Base-by-base conservation (phyloP, 176 grass and related monocot genomes). In the Cenchrus americanus region DNA sequence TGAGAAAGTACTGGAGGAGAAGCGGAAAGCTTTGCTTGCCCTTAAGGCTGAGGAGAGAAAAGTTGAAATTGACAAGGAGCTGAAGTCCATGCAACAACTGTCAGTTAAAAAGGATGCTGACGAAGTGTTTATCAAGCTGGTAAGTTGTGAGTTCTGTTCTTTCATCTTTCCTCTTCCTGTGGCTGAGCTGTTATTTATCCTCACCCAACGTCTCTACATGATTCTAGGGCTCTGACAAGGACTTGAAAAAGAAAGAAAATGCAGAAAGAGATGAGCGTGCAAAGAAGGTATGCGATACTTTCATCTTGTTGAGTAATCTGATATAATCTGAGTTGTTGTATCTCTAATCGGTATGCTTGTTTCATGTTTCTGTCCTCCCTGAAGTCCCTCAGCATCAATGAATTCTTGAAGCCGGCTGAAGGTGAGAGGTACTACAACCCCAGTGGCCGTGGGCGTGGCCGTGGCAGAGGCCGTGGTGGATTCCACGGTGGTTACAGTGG, bases 371-470 rank as follows among this genome's bases (percentile, higher is more conserved):
- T 3, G 32, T 34, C 40, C 5, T 34, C 37, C 14, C 17, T 87
- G 17, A 78, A 97, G 94, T 81, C 85, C 15, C 26, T 97, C 18
- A 94, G 71, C 87, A 97, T 94, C 73, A 97, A 90, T 5, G 94
- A 97, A 22, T 97, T 97, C 73, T 75, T 97, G 73, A 97, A 97
- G 94, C 89, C 92, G 0, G 85, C 89, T 59, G 89, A 94, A 90
- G 89, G 89, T 12, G 87, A 92, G 46, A 86, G 83, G 53, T 79
- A 80, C 75, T 88, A 87, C 23, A 71, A 41, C 42, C 78, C 78
- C 21, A 53, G 70, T 15, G 70, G 82, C 0, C 82, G 87, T 6
- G 87, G 76, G 8, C 87, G 49, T 0, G 86, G 86, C 0, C 67
- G 76, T 17, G 86, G 94, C 13, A 86, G 94, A 64, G 89, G 89